Conservation (phyloP, 148 eudicot species). For the Cornus florida region DNA sequence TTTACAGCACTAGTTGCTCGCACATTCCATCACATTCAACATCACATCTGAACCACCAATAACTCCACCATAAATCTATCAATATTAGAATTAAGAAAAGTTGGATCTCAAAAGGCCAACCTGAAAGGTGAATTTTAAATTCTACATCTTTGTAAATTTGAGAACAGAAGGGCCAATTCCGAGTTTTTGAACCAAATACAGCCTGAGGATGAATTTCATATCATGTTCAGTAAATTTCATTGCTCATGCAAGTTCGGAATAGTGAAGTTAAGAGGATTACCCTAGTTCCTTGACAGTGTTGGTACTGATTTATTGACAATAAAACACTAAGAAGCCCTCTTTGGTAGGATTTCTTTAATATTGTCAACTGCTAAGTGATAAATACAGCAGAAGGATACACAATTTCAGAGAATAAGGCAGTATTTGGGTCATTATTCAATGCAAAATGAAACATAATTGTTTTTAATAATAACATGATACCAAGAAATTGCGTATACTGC, state of each 20-base stretch:
- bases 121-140: too few species aligned
- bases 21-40: too few species aligned
- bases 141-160: too few species aligned
- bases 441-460: not conserved
- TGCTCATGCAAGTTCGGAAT: slow-evolving; percentile 4
- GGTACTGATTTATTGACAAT: not conserved
- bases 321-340: not conserved
- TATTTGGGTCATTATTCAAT: not conserved
- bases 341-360: not conserved
- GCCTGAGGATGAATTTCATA: too few species aligned
- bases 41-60: too few species aligned
- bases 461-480: not conserved
- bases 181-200: too few species aligned
- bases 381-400: not conserved
- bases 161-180: too few species aligned
- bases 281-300: not conserved
- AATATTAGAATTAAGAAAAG: too few species aligned
- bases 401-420: not conserved
- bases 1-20: too few species aligned
- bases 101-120: too few species aligned
- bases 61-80: too few species aligned
- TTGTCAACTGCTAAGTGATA: not conserved
- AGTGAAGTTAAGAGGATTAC: not conserved
- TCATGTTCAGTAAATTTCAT: not conserved
- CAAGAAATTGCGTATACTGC: slow-evolving; percentile 2